Evolutionary conservation across 202 grass and related monocot species (phyloP).

Genomic region (Tripidium arundinaceum): DNA sequence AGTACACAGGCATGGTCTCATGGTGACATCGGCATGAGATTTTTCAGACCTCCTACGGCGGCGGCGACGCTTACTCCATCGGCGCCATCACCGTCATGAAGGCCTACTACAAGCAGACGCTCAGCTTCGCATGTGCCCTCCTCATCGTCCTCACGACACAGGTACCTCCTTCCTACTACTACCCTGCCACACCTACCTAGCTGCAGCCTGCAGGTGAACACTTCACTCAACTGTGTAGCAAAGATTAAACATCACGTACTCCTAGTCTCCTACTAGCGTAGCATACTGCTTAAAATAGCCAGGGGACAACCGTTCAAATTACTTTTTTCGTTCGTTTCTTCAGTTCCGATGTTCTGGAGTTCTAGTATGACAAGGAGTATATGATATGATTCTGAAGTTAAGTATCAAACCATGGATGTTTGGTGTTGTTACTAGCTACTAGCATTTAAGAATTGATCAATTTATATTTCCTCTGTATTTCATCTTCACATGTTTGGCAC

Average conservation of each 20-base stretch:
- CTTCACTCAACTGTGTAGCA: not conserved
- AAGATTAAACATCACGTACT: no score
- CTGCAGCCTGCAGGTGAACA: no score
- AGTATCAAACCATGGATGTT: not conserved
- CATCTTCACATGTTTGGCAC: not conserved
- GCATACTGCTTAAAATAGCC: not conserved
- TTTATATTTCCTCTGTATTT: not conserved
- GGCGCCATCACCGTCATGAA: slow-evolving; percentile 99
- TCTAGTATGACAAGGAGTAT: no score
- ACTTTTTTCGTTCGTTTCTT: not conserved
- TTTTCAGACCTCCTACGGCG: slow-evolving; percentile 55
- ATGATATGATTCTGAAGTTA: no score
- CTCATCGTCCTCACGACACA: slow-evolving; percentile 97
- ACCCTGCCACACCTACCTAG: no score
- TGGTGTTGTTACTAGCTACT: not conserved
- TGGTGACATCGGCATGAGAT: not conserved
- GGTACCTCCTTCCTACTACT: slow-evolving; percentile 27
- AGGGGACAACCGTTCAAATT: not conserved
- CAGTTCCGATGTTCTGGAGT: not conserved
- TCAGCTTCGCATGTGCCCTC: slow-evolving; percentile 76
- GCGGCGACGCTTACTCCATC: slow-evolving; percentile 95
- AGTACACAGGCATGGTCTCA: not conserved
- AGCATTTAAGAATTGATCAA: not conserved
- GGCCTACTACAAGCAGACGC: slow-evolving; percentile 91
- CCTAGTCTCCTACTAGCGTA: no score